Evolutionary conservation across 1,139 yeast genomes (phyloP).

Genomic region (Suhomyces bolitotheri): DNA sequence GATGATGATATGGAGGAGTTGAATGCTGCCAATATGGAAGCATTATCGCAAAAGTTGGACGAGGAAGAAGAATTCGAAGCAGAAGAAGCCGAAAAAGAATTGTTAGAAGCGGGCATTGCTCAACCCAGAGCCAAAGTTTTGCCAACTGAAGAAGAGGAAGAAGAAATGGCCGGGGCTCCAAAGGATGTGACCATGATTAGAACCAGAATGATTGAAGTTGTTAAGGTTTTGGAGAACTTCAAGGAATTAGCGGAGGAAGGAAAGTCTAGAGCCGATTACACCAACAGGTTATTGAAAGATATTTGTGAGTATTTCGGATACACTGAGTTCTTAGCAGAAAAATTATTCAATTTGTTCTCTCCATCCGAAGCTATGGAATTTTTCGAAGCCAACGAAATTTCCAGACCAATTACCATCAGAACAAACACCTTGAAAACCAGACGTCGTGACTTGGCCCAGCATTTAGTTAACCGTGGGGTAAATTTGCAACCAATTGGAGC

Average conservation of each 20-base stretch:
- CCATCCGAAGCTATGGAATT: constrained; percentile 98
- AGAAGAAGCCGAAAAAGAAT: constrained; percentile 75
- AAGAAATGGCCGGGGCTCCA: constrained; percentile 51
- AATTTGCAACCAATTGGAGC: constrained; percentile 95
- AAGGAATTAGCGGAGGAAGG: constrained; percentile 83
- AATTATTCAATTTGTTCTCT: constrained; percentile 82
- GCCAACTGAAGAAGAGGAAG: constrained; percentile 63
- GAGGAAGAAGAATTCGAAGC: constrained; percentile 74
- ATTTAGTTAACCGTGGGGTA: constrained; percentile 93
- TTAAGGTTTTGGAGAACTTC: constrained; percentile 93
- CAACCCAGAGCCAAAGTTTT: constrained; percentile 74
- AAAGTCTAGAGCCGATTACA: constrained; percentile 78
- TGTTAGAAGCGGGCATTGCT: constrained; percentile 50
- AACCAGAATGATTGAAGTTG: constrained; percentile 93
- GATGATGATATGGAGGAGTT: constrained; percentile 76
- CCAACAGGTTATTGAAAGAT: constrained; percentile 74
- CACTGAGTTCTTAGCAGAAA: constrained; percentile 90
- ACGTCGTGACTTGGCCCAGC: constrained; percentile 94
- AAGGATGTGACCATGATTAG: constrained; percentile 80
- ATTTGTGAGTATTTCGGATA: constrained; percentile 96
- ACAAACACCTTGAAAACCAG: constrained; percentile 93
- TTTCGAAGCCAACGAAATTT: constrained; percentile 96
- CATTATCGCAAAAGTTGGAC: constrained; percentile 66
- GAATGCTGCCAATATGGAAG: constrained; percentile 87
- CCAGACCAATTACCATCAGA: constrained; percentile 94